These are phyloP conservation scores for Rhododendron griersonianum DNA, from an alignment of 148 eudicot species.

Conservation along the genomic window DNA sequence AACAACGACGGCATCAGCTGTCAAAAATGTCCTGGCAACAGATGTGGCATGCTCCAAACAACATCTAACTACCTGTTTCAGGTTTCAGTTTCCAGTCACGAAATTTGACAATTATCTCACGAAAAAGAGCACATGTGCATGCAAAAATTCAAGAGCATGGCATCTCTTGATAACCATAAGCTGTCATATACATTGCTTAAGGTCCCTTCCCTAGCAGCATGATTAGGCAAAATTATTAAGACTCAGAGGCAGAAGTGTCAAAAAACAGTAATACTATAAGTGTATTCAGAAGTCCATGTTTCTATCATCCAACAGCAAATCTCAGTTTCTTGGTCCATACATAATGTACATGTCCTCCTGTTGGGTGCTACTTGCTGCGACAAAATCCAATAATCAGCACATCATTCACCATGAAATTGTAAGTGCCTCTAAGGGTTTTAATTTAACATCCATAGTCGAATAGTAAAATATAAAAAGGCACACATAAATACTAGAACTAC, in stretches of 20 bases:
- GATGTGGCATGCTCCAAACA: conserved; percentile 88
- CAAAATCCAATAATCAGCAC: neutral
- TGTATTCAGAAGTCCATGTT: neutral
- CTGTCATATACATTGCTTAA: neutral
- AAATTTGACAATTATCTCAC: neutral
- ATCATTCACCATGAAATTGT: neutral
- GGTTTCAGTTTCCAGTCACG: neutral
- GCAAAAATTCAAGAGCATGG: neutral
- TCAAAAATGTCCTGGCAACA: conserved; percentile 74
- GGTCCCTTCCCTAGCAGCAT: neutral
- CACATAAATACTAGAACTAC: neutral
- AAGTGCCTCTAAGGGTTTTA: neutral
- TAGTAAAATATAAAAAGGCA: neutral
- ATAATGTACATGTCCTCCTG: neutral
- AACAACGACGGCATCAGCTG: conserved; percentile 74
- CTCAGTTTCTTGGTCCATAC: neutral
- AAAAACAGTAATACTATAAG: neutral
- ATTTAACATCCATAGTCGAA: neutral
- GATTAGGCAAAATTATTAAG: neutral
- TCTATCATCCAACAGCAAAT: neutral
- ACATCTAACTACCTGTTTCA: conserved; percentile 77
- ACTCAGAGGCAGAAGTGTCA: neutral
- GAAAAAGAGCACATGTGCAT: neutral
- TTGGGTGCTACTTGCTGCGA: neutral
- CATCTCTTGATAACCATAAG: neutral